Base-by-base conservation (phyloP, 2,329 filamentous ascomycete genomes). In the Bipolaris sorokiniana region DNA sequence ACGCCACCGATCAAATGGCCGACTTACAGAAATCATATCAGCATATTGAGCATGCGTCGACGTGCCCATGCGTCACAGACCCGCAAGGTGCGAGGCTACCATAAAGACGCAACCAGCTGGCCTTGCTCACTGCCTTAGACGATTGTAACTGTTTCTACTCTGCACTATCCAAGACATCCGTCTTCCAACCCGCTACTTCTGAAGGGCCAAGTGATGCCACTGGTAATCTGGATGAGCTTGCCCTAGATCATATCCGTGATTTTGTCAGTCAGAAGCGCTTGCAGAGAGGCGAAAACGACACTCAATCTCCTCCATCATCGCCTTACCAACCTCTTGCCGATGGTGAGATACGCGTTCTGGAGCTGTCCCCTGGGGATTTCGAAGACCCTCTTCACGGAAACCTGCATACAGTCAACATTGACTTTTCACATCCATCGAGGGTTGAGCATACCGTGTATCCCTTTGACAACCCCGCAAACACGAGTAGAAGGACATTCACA, bases 311-410 rank as follows among this genome's bases (percentile, higher is more conserved):
- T 3, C 20, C 38, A n/a, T 34, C 42, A 7, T n/a, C 45, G 18
- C 36, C 58, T 6, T 65, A 65, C 16, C 36, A 40, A 23, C 45
- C 54, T 3, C 56, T 66, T 3, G 7, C 34, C 0, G 23, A 57
- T 2, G 64, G 64, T 15, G 68, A 68, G n/a, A 66, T 66, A 11
- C 61, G 67, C 7, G 54, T 70, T 10, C 20, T 71, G 18, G 64
- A 71, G 28, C 54, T 69, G 3, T 37, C 60, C 40, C 48, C 63
- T 26, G 67, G 59, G 1, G 26, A 55, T 1, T 28, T 36, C 5
- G 61, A 58, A 18, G 34, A 38, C 9, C 33, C 54, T 0, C 34
- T 70, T 5, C 34, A 44, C 13, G 66, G 61, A 13, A 50, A 33
- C 28, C 45, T 69, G n/a, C 63, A 67, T n/a, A 44, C 53, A 1